Evolutionary conservation across 2,329 filamentous ascomycete genomes (phyloP).

Genomic region (Phyllosticta capitalensis): DNA sequence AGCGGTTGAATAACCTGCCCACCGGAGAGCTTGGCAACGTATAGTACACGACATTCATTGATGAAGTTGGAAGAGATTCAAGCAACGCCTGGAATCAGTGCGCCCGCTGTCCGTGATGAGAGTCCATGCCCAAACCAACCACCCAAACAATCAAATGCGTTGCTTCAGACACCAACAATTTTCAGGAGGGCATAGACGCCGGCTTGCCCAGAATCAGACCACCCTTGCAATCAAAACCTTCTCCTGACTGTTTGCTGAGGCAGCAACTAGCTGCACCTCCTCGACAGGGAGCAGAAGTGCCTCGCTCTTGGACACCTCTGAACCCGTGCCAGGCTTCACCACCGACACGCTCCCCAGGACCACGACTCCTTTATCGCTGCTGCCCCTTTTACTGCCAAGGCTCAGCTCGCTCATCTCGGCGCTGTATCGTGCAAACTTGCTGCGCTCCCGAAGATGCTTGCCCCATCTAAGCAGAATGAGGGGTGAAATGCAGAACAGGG

Average conservation of each 20-base stretch:
- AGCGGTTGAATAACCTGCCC: no score
- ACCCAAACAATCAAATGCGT: neutral
- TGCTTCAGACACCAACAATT: neutral
- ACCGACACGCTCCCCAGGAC: neutral
- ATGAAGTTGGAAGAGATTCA: neutral
- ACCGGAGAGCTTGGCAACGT: neutral
- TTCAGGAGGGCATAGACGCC: neutral
- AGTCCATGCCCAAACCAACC: neutral
- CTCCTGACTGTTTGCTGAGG: neutral
- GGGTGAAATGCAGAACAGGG: conserved; percentile 2
- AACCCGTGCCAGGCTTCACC: neutral
- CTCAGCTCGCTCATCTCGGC: neutral
- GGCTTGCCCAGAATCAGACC: neutral
- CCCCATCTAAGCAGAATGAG: conserved; percentile 15
- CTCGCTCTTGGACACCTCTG: neutral
- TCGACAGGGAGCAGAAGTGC: neutral
- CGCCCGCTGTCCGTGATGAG: neutral
- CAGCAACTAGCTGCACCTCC: neutral
- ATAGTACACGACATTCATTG: neutral
- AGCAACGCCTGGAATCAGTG: neutral
- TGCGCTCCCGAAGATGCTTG: conserved; percentile 12
- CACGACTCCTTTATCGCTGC: neutral
- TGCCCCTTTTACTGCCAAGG: neutral
- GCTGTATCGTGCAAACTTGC: conserved; percentile 11
- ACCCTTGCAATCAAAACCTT: neutral